These are phyloP conservation scores for Colletotrichum eleusines DNA, from an alignment of 2,329 filamentous ascomycete species.

Conservation along the genomic window DNA sequence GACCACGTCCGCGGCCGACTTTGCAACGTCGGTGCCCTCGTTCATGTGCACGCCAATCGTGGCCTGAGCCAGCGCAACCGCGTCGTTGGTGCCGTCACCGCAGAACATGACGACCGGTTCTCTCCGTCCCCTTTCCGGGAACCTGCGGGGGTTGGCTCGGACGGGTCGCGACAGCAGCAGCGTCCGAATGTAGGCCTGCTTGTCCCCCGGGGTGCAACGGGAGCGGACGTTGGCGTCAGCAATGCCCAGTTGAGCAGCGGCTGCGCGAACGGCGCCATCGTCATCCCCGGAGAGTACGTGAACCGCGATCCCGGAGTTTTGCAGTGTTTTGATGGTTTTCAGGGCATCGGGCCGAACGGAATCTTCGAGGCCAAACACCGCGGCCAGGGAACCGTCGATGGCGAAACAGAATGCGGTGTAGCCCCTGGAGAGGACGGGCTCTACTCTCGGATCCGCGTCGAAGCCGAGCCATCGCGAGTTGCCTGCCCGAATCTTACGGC, in stretches of 20 bases:
- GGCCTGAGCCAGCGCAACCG: conserved; percentile 77
- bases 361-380: conserved; percentile 62
- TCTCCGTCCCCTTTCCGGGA: conserved; percentile 29
- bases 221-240: conserved; percentile 53
- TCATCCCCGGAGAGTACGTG: conserved; percentile 67
- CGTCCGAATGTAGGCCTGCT: conserved; percentile 57
- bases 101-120: conserved; percentile 71
- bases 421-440: conserved; percentile 51
- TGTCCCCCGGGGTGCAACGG: conserved; percentile 59
- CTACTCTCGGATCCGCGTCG: conserved; percentile 49
- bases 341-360: conserved; percentile 58
- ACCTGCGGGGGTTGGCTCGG: too few species aligned
- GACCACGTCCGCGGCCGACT: conserved; percentile 76
- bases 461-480: conserved; percentile 63
- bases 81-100: conserved; percentile 86
- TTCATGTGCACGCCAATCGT: conserved; percentile 79
- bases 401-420: conserved; percentile 63
- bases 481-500: conserved; percentile 57
- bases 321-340: conserved; percentile 52
- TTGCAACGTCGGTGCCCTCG: conserved; percentile 71
- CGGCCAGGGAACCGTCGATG: conserved; percentile 51
- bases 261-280: conserved; percentile 57
- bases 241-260: conserved; percentile 58
- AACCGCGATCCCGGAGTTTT: conserved; percentile 54
- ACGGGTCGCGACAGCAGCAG: conserved; percentile 48